A percentile compares a stretch with the other conserved stretches of the same genome.
Evolutionary conservation across 2,329 filamentous ascomycete genomes (phyloP).

Genomic region (Tolypocladium ophioglossoides): DNA sequence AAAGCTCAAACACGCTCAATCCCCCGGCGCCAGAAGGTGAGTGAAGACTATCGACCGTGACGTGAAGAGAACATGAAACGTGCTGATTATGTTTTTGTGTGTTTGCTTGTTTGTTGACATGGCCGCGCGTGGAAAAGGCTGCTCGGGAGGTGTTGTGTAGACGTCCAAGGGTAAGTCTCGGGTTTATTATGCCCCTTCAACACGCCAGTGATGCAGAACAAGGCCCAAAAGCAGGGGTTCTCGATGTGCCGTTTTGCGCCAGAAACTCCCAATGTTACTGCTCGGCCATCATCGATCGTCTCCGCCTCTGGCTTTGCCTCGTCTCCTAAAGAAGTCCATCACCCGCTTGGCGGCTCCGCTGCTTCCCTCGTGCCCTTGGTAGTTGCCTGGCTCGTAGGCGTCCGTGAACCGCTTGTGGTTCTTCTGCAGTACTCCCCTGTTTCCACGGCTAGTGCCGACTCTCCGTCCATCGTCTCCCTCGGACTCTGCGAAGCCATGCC

Average conservation of each 20-base stretch:
- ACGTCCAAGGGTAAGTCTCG: not conserved
- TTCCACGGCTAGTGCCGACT: slow-evolving; percentile 25
- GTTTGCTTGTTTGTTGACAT: not conserved
- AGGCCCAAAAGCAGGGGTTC: not conserved
- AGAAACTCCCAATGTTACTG: not conserved
- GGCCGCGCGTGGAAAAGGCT: not conserved
- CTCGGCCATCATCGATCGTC: slow-evolving; percentile 35
- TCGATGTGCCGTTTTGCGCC: not conserved
- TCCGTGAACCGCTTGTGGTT: slow-evolving; percentile 81
- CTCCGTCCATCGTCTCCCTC: slow-evolving; percentile 32
- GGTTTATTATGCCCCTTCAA: not conserved
- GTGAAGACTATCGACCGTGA: not conserved
- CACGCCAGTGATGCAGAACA: not conserved
- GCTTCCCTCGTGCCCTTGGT: slow-evolving; percentile 63
- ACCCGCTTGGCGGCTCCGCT: slow-evolving; percentile 82
- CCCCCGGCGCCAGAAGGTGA: not conserved
- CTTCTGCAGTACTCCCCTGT: slow-evolving; percentile 62
- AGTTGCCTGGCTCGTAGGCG: slow-evolving; percentile 68
- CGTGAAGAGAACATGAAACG: not conserved
- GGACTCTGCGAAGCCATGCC: slow-evolving; percentile 29
- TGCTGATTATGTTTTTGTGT: not conserved
- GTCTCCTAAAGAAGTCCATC: slow-evolving; percentile 94
- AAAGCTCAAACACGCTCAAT: slow-evolving; percentile 1
- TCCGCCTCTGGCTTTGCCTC: slow-evolving; percentile 62
- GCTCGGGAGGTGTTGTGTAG: not conserved